Evolutionary conservation across 108 stramenopile species (phyloP), one percentile per base, ranked within the genome.

Genomic region (Epipyxis sp.): DNA sequence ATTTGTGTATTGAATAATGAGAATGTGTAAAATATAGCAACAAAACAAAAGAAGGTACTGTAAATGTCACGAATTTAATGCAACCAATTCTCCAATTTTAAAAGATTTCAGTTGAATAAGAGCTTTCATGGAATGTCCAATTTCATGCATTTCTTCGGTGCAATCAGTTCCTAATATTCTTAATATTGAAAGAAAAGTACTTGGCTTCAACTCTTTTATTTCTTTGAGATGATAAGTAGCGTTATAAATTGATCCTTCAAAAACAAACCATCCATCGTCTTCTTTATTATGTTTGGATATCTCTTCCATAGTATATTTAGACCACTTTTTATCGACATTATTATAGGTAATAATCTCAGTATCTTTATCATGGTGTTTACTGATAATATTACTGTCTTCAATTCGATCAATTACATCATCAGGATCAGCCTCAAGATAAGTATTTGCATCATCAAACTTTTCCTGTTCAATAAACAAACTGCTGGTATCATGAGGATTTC

Each of bases 231-330:
- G 85, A 20, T 82, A 37, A 2, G 86, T 86, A 25, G 85, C 86
- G 59, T 85, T 84, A 42, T 85, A 86, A 59, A 84, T 84, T 78
- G 83, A 83, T 16, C 81, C 82, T 46, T 79, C 84, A 3, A 86
- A 82, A 34, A 86, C 81, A 74, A 86, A 83, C 86, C 86, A 86
- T 0, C 76, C 81, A 44, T 86, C 86, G 2, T 83, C 85, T 25
- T 41, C 59, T 1, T 81, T 78, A 40, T 80, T 78, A 59, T 86
- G 86, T 40, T 44, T 77, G 2, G 86, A 79, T 0, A 86, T 84
- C 46, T 86, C 84, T n/a, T 27, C 82, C 42, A 32, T 35, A 13
- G 78, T 83, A 68, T 71, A 71, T 65, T 37, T 37, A n/a, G 41
- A 42, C 61, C 34, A 32, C 6, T 13, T 6, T 50, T 50, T 20